These are phyloP conservation scores for Suhomyces kunorum DNA, from an alignment of 1,139 yeast species.

Conservation along the genomic window DNA sequence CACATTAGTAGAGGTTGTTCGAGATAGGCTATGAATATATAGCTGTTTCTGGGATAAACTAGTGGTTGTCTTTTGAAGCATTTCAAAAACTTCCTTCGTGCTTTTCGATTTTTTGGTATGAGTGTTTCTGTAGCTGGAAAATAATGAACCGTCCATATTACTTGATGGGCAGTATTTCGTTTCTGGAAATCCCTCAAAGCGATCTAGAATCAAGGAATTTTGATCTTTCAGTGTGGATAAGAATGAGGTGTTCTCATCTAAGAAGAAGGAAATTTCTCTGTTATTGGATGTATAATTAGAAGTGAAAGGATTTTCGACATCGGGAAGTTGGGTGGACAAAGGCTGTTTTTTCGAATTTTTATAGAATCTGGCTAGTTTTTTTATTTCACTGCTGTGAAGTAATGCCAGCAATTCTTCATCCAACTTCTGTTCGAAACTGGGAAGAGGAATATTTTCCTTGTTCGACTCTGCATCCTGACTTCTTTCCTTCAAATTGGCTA, in stretches of 20 bases:
- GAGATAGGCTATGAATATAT: constrained; percentile 21
- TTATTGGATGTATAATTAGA: neutral
- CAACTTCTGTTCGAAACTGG: too few relatives aligned
- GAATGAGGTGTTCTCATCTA: neutral
- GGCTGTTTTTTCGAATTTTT: neutral
- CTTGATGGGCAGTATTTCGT: constrained; percentile 6
- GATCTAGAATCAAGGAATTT: neutral
- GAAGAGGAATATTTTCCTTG: neutral
- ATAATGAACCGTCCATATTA: neutral
- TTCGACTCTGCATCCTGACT: neutral
- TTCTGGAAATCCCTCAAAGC: neutral
- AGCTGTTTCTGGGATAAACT: constrained; percentile 13
- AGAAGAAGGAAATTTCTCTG: neutral
- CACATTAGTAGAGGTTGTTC: constrained; percentile 17
- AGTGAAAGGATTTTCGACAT: neutral
- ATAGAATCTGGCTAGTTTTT: neutral
- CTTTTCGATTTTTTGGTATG: neutral
- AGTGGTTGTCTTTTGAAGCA: constrained; percentile 1
- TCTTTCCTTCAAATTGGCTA: neutral
- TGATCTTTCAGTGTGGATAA: neutral
- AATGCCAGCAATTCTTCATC: neutral
- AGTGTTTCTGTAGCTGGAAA: neutral
- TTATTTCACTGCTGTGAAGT: neutral
- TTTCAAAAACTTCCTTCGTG: constrained; percentile 1
- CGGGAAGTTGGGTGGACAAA: too few relatives aligned